Base-by-base conservation (phyloP, 2,329 filamentous ascomycete genomes). In the Neofusicoccum laricinum region DNA sequence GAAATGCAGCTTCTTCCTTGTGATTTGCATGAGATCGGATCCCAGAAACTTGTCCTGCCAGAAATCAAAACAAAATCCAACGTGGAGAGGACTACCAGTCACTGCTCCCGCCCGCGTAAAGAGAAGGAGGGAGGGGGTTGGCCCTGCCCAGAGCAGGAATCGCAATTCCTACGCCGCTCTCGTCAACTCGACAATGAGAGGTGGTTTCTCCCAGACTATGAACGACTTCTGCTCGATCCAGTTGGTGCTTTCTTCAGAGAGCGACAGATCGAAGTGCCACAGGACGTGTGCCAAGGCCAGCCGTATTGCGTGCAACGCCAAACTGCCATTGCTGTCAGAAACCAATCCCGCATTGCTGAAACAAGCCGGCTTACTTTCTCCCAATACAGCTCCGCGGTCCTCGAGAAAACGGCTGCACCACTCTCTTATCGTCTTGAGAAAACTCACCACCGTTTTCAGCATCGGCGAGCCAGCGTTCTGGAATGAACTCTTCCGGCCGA, bases 291-390 rank as follows among this genome's bases (percentile, higher is more conserved):
- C 67, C 2, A 77, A 66, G 15, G 80, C 72, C 0, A 79, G 68
- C 1, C 78, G 78, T 70, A 79, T 77, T 64, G 80, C 78, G 25
- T 80, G 71, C 38, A 73, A 71, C 15, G 74, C 75, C 68, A 77
- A 68, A 30, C 73, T 76, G 11, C 73, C 74, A 5, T 14, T 41
- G 34, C 49, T 15, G 34, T 36, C 4, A 15, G 8, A 12, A 15
- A 14, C 12, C 34, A 25, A 3, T 14, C 5, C 10, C 12, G 36
- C n/a, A 17, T 32, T 5, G 36, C 10, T 38, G 36, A 38, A 14
- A 38, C 36, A 63, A 25, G 2, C 15, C 6, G 25, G 70, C 73
- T 67, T 68, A 75, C 74, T 76, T 75, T 65, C 74, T 75, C 3
- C 74, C 74, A 14, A 76, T 43, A 46, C 74, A 76, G 38, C 70